Base-by-base conservation (phyloP, 176 grass and related monocot genomes). In the Miscanthus lutarioriparius region DNA sequence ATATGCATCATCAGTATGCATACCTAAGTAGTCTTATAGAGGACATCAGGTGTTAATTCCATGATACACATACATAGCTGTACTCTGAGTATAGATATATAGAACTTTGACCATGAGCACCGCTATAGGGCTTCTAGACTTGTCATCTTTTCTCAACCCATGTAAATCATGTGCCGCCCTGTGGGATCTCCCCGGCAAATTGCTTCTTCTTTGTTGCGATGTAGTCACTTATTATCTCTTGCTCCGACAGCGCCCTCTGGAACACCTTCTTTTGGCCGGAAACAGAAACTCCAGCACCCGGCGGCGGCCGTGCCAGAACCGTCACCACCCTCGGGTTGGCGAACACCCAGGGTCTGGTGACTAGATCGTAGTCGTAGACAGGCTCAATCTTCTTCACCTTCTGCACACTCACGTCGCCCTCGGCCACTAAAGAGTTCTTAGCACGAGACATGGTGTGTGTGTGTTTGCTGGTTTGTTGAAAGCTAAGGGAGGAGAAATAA, bases 351-450 rank as follows among this genome's bases (percentile, higher is more conserved):
- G 86, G 86, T 49, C 74, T 83, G 44, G 54, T 80, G 26, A 84
- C 36, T 26, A 72, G 10, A 1, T 84, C 53, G 75, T 59, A 3
- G 58, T 84, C 26, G 75, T 59, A 27, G 58, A 84, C 75, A 71
- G 62, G 17, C 53, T 48, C 36, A 8, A 88, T 84, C 81, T 44
- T 74, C 58, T 74, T 37, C 20, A 88, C 87, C 75, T 74, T 88
- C 3, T 88, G 44, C 8, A 88, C 59, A 7, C 36, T 67, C 75
- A 88, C 83, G 56, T 82, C 73, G 0, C 65, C 88, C 10, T 82
- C 80, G 7, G 66, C 65, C 8, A 25, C 40, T 14, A 7, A 27
- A 54, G 73, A 3, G 25, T 82, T 85, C 68, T 12, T 66, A 35
- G 72, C 16, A 2, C 66, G 74, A 73, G 19, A 0, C 88, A 90